Conservation (phyloP, 2,329 filamentous ascomycete species). For the Penicillium sp. region DNA sequence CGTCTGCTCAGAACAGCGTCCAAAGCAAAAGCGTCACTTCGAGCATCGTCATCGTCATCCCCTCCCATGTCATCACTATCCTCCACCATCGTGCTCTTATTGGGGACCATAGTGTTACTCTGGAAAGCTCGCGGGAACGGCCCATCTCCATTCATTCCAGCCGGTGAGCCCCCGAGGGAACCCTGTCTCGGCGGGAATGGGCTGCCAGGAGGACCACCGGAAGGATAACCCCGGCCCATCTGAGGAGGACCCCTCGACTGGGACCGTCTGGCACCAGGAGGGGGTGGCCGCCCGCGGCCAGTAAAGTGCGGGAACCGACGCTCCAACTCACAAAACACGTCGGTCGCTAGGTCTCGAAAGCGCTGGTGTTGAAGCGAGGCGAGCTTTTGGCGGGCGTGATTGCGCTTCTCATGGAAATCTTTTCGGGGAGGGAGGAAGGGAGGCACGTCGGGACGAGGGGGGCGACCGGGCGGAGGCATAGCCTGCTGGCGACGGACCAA, state of each 20-base stretch:
- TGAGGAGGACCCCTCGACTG: conserved; percentile 44
- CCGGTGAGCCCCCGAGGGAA: conserved; percentile 47
- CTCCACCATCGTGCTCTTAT: conserved; percentile 97
- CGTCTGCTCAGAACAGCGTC: conserved; percentile 55
- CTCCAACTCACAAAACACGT: conserved; percentile 95
- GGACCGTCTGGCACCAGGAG: conserved; percentile 48
- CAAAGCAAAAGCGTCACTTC: conserved; percentile 67
- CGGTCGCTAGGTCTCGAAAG: conserved; percentile 89
- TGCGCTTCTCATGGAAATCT: conserved; percentile 93
- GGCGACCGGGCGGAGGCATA: conserved; percentile 50
- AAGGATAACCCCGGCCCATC: conserved; percentile 42
- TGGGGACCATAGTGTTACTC: conserved; percentile 94
- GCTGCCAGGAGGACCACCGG: conserved; percentile 43
- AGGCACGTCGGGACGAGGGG: conserved; percentile 57
- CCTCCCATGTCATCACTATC: conserved; percentile 76
- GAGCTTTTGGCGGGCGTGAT: conserved; percentile 94
- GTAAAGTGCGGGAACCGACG: conserved; percentile 83
- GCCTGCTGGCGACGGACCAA: conserved; percentile 80
- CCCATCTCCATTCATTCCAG: conserved; percentile 64
- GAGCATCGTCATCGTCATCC: conserved; percentile 60
- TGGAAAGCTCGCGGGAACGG: conserved; percentile 89
- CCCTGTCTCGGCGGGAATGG: conserved; percentile 46
- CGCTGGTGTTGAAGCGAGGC: conserved; percentile 83
- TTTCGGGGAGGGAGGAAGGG: conserved; percentile 80
- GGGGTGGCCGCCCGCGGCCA: conserved; percentile 69